phyloP scores from a whole-genome alignment of 306 rosid species.

The Rosa multiflora region DNA sequence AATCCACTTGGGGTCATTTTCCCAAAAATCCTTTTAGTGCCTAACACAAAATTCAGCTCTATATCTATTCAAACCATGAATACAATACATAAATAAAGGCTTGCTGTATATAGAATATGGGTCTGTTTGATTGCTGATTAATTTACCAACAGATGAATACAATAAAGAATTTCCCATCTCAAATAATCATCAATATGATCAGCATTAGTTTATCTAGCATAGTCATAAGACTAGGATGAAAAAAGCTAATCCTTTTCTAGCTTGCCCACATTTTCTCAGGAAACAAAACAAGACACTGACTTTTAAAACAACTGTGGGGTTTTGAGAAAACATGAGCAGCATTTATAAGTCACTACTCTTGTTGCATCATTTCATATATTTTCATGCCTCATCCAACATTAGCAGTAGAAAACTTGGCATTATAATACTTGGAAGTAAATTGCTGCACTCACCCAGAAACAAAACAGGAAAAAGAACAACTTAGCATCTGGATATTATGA shows the following conservation, averaged over 20 bases:
- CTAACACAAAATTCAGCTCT: conserved; percentile 6
- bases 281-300: neutral
- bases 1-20: conserved; percentile 3
- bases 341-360: neutral
- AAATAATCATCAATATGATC: neutral
- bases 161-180: neutral
- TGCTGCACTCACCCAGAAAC: conserved; percentile 11
- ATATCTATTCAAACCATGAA: neutral
- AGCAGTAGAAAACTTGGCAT: conserved; percentile 6
- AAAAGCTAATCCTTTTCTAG: neutral
- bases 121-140: neutral
- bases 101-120: neutral
- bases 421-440: neutral
- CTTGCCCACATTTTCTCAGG: conserved; percentile 10
- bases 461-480: neutral
- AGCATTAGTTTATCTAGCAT: neutral
- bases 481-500: neutral
- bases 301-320: neutral
- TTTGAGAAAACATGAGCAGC: neutral
- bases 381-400: neutral
- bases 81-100: neutral
- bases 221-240: neutral
- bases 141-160: neutral
- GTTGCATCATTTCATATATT: neutral
- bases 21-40: conserved; percentile 1